A percentile compares a stretch with the other conserved stretches of the same genome.
phyloP scores from a whole-genome alignment of 306 rosid genomes.

The Sindora glabra region DNA sequence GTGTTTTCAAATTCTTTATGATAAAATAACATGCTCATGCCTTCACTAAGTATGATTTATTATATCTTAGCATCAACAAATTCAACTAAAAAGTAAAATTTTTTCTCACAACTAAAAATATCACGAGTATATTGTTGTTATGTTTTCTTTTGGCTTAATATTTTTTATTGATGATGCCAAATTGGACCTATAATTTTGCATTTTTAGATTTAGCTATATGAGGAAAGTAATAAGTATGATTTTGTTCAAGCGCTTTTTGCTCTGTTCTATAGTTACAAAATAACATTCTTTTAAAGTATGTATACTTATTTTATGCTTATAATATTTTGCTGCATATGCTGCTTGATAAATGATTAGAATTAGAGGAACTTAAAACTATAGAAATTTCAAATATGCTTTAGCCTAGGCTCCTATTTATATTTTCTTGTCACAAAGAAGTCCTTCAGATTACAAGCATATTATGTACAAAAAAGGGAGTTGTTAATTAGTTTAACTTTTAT shows the following conservation, averaged over 20 bases:
- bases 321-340: not conserved
- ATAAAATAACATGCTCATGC: no score
- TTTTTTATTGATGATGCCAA: not conserved
- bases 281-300: not conserved
- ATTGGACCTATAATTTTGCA: no score
- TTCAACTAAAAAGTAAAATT: no score
- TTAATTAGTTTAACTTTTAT: not conserved
- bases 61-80: no score
- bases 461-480: not conserved
- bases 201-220: conserved; percentile 88
- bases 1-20: no score
- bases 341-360: conserved; percentile 40
- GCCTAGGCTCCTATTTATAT: conserved; percentile 78
- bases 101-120: no score
- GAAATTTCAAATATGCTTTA: conserved; percentile 66
- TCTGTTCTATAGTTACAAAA: conserved; percentile 16
- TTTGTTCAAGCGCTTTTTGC: conserved; percentile 92
- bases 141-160: not conserved
- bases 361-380: conserved; percentile 66
- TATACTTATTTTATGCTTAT: not conserved
- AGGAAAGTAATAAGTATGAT: conserved; percentile 67
- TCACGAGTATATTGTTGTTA: no score
- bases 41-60: no score
- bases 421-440: conserved; percentile 80
- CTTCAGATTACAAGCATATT: conserved; percentile 68